Evolutionary conservation across 257 asterid species (phyloP), one percentile per base, ranked within the genome.

Genomic region (Nicotiana obtusifolia): DNA sequence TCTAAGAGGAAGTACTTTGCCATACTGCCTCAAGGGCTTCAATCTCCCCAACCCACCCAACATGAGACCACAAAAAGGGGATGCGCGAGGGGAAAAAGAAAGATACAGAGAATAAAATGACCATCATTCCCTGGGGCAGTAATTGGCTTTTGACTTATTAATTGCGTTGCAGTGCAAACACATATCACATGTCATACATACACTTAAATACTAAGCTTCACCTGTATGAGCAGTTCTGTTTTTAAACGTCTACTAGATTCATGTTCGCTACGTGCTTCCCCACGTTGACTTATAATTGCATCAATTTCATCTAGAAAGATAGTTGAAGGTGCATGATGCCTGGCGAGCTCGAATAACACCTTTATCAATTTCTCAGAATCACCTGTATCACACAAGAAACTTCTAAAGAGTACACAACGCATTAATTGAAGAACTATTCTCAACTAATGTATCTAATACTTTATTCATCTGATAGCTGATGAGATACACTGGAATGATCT

Each of bases 311-410:
- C 98, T 83, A 95, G 93, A 90, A 95, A 95, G 85, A 94, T 95
- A 79, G 99, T 95, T 80, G 99, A 90, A 73, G 99, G 98, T 52
- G 99, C 99, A 86, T 95, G 98, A 85, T 94, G 97, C 88, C 98
- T 91, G 56, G 99, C 99, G 61, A 95, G 96, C 95, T 95, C 98
- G 87, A 95, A 95, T 73, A 95, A 84, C 65, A 95, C 99, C 86
- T 91, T 95, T 78, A 95, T 97, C 90, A 94, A 84, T 85, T 95
- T 95, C 87, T 94, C 99, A 35, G 99, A 95, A 89, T 95, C 99
- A 69, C 99, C 99, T 95, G 97, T 85, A 88, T 44, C 57, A 73
- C 78, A 73, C 37, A 73, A 73, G 37, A 22, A 44, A 47, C 78
- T 73, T 73, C 22, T 73, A 73, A 44, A 44, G 37, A 14, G 60